Evolutionary conservation across 805 yeast genomes (phyloP), one percentile per base, ranked within the genome.

Genomic region (Barnettozyma sucrosica): DNA sequence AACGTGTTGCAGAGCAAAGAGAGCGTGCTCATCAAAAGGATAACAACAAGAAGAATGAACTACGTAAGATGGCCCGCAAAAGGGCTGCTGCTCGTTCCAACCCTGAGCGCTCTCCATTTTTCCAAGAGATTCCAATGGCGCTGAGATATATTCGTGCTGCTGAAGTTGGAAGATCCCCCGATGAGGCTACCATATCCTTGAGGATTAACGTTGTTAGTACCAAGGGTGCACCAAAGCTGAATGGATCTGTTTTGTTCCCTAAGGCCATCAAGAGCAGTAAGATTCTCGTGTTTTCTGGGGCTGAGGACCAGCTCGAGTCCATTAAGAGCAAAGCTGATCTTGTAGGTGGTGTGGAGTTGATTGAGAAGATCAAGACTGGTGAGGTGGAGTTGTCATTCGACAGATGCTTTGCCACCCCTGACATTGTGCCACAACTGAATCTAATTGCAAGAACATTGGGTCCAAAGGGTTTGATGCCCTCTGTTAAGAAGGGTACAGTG

Each of bases 391-490:
- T 82, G 24, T 75, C 77, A 53, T 84, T 81, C 57, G 89, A 89
- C 59, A 83, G 82, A 59, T 80, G 89, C 41, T 83, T 84, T 62
- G 95, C 96, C 6, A 84, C 97, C 2, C 87, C 96, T 1, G 96
- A 87, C 33, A 79, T 89, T 49, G 76, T 77, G 20, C 66, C 76
- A n/a, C 72, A 75, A 23, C 71, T 93, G 53, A 75, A 75, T 52
- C 72, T 77, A 48, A 69, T 88, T 20, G 96, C 93, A n/a, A 79
- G 89, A 59, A 69, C 76, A 10, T 74, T 93, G 56, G 98, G 98
- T 49, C 95, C 96, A 28, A 80, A 75, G 59, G 96, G 95, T 21
- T 74, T 93, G 56, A 83, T 90, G 86, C 98, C 99, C 41, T 76
- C 77, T 39, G 81, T 77, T 13, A 89, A 89, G 69, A 85, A 81